Percentiles rank a stretch among this genome's conserved stretches.
These are phyloP conservation scores for Aspergillus spinulosporus DNA, from an alignment of 2,329 filamentous ascomycete genomes.

Conservation along the genomic window DNA sequence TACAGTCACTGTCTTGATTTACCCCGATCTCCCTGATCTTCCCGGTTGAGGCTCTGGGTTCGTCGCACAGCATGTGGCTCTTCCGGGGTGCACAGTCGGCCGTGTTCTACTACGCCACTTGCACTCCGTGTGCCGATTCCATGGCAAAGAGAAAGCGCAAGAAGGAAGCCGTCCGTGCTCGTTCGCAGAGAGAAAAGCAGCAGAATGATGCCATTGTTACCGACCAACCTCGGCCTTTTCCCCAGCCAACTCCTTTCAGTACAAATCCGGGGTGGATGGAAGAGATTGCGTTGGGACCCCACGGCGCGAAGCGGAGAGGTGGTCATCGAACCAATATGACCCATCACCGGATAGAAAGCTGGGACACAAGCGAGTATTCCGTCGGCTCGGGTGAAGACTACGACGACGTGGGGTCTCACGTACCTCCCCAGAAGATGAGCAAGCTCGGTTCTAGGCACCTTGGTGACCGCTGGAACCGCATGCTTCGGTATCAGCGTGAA, in stretches of 20 bases:
- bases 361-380: slow-evolving; percentile 57
- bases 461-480: slow-evolving; percentile 70
- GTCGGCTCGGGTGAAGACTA: slow-evolving; percentile 32
- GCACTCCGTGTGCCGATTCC: slow-evolving; percentile 65
- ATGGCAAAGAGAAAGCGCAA: slow-evolving; percentile 69
- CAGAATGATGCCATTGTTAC: slow-evolving; percentile 57
- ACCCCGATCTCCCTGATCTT: not conserved
- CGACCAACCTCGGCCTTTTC: slow-evolving; percentile 71
- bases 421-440: slow-evolving; percentile 46
- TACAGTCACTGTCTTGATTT: slow-evolving; percentile 2
- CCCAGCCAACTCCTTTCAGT: slow-evolving; percentile 74
- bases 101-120: slow-evolving; percentile 52
- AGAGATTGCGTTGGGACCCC: slow-evolving; percentile 78
- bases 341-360: slow-evolving; percentile 55
- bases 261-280: slow-evolving; percentile 89
- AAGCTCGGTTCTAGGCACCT: slow-evolving; percentile 44
- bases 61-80: slow-evolving; percentile 44
- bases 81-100: slow-evolving; percentile 52
- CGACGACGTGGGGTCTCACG: slow-evolving; percentile 12
- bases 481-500: slow-evolving; percentile 73
- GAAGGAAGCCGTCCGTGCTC: slow-evolving; percentile 67
- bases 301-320: slow-evolving; percentile 59
- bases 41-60: not conserved
- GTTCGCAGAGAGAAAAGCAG: slow-evolving; percentile 65
- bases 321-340: slow-evolving; percentile 40